Evolutionary conservation across 129 eudicot genomes (phyloP).

Genomic region (Lactuca sativa): DNA sequence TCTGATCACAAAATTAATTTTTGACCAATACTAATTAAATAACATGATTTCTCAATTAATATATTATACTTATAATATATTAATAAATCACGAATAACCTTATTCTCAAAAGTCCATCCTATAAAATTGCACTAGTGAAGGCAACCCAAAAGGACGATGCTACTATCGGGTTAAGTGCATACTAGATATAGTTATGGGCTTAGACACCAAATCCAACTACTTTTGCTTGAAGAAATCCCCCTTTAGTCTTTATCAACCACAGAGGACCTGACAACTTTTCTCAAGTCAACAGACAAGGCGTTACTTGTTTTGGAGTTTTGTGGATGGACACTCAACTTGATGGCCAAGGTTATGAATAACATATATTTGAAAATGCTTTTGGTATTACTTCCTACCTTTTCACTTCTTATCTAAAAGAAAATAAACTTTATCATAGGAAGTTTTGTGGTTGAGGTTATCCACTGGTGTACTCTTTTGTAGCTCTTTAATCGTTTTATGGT

Average conservation of each 20-base stretch:
- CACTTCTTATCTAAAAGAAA: constrained; percentile 8
- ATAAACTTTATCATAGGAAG: neutral
- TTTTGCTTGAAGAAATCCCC: constrained; percentile 57
- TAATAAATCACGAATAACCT: too few species aligned
- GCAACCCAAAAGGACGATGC: too few species aligned
- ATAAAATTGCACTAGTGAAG: too few species aligned
- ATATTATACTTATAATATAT: too few species aligned
- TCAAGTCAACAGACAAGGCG: constrained; percentile 76
- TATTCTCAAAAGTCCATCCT: too few species aligned
- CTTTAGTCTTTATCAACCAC: constrained; percentile 48
- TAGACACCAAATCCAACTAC: neutral
- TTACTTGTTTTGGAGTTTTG: constrained; percentile 76
- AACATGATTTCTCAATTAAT: too few species aligned
- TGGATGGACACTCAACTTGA: constrained; percentile 80
- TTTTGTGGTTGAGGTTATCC: constrained; percentile 5
- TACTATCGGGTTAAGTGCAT: too few species aligned
- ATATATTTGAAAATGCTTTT: constrained; percentile 30
- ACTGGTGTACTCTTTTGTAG: constrained; percentile 1
- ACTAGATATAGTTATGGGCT: too few species aligned
- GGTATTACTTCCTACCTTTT: constrained; percentile 40
- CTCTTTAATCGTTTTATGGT: neutral
- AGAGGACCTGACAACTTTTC: constrained; percentile 60
- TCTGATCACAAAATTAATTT: too few species aligned
- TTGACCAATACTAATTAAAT: too few species aligned
- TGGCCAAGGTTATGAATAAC: constrained; percentile 46